Evolutionary conservation across 129 eudicot genomes (phyloP).

Genomic region (Cynara cardunculus): DNA sequence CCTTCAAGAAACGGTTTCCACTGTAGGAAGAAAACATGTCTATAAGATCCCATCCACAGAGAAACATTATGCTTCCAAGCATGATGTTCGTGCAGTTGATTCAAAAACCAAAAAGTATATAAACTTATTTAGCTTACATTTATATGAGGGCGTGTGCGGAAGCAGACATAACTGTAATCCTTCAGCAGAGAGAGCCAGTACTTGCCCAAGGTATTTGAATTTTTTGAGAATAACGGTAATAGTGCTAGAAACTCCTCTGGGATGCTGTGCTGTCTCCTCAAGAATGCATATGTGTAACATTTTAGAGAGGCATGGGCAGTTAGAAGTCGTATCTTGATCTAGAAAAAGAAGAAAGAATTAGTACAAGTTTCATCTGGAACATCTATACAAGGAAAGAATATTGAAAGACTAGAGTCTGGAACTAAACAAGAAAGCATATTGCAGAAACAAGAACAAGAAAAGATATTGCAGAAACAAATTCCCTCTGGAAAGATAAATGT

Average conservation of each 20-base stretch:
- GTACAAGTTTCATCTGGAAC: not conserved
- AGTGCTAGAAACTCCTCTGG: slow-evolving; percentile 84
- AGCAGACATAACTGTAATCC: slow-evolving; percentile 76
- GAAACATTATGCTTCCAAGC: not conserved
- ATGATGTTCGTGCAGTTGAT: not conserved
- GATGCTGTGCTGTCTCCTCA: slow-evolving; percentile 61
- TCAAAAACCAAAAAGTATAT: slow-evolving; percentile 11
- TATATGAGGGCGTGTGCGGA: slow-evolving; percentile 50
- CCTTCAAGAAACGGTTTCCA: slow-evolving; percentile 97
- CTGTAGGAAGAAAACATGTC: slow-evolving; percentile 39
- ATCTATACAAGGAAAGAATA: not conserved
- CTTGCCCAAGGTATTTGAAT: slow-evolving; percentile 60
- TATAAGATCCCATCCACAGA: not conserved
- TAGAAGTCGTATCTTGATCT: slow-evolving; percentile 90
- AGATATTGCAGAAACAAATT: not conserved
- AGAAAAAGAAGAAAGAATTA: slow-evolving; percentile 19
- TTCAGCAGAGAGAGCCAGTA: slow-evolving; percentile 75
- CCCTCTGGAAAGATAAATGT: not conserved
- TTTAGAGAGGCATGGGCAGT: slow-evolving; percentile 95
- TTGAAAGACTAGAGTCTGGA: not conserved
- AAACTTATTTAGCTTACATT: slow-evolving; percentile 47
- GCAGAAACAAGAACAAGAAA: not conserved
- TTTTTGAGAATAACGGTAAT: slow-evolving; percentile 78
- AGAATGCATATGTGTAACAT: slow-evolving; percentile 83
- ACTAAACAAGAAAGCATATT: not conserved